phyloP scores from a whole-genome alignment of 257 asterid genomes.

The Mentha longifolia region DNA sequence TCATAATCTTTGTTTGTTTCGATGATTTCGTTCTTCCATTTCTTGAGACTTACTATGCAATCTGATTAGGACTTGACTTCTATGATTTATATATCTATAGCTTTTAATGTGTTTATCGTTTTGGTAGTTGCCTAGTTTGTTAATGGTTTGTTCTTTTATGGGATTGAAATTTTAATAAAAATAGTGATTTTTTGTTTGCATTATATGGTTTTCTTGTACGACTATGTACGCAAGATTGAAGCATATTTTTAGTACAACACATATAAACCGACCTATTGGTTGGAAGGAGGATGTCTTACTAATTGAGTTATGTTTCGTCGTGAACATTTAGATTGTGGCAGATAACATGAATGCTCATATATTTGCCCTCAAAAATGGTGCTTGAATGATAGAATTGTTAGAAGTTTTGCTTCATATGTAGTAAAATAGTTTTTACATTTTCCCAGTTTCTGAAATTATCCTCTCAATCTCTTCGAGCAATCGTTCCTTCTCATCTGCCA shows the following conservation, averaged over 20 bases:
- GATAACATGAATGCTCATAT: neutral
- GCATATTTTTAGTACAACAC: too few species aligned
- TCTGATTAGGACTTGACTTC: neutral
- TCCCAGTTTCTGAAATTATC: conserved; percentile 56
- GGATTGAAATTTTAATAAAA: too few species aligned
- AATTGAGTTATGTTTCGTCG: too few species aligned
- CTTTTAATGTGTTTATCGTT: neutral
- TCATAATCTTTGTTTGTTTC: neutral
- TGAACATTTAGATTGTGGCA: too few species aligned
- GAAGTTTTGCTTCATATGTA: neutral
- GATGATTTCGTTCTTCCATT: neutral
- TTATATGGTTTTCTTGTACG: too few species aligned
- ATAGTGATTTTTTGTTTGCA: too few species aligned
- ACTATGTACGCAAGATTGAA: too few species aligned
- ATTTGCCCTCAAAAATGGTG: neutral
- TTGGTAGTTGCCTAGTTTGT: conserved; percentile 1
- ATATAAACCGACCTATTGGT: too few species aligned
- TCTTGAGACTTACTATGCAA: neutral
- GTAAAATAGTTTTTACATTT: conserved; percentile 33
- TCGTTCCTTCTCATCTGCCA: conserved; percentile 67
- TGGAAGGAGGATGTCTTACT: too few species aligned
- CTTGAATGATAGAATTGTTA: conserved; percentile 1
- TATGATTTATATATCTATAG: neutral
- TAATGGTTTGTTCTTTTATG: neutral
- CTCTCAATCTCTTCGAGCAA: conserved; percentile 88